Evolutionary conservation across 306 rosid genomes (phyloP).

Genomic region (Vachellia pachyceras): DNA sequence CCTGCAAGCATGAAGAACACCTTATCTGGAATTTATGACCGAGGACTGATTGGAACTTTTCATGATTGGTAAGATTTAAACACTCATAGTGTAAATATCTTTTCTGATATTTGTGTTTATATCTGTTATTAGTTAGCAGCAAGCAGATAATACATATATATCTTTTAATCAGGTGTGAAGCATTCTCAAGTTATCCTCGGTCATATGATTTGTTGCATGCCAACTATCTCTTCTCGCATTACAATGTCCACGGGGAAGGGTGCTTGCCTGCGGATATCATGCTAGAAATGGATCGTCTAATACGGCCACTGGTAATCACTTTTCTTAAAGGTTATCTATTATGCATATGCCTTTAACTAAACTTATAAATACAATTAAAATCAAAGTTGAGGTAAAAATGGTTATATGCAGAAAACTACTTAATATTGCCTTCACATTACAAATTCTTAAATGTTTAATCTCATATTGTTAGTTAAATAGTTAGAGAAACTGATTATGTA

Average conservation of each 20-base stretch:
- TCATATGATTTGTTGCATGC: conserved; percentile 90
- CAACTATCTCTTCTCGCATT: conserved; percentile 72
- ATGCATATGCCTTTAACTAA: conserved; percentile 24
- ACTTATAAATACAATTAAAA: conserved; percentile 7
- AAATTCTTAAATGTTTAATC: neutral
- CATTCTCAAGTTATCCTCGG: conserved; percentile 94
- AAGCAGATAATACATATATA: conserved; percentile 40
- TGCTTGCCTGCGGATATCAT: conserved; percentile 83
- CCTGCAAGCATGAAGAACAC: conserved; percentile 78
- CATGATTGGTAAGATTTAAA: conserved; percentile 78
- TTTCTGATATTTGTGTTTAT: neutral
- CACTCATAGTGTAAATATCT: conserved; percentile 1
- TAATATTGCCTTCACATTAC: neutral
- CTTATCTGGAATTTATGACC: conserved; percentile 77
- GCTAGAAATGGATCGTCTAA: conserved; percentile 93
- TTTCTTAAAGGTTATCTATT: conserved; percentile 5
- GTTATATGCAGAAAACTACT: neutral
- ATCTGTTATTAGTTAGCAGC: conserved; percentile 2
- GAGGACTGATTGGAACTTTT: conserved; percentile 79
- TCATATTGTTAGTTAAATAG: neutral
- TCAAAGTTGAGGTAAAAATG: neutral
- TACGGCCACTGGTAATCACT: conserved; percentile 76
- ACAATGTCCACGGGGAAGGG: conserved; percentile 60
- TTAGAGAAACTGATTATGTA: neutral
- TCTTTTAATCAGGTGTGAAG: conserved; percentile 74